Percentiles rank a stretch among this genome's conserved stretches.
phyloP scores from a whole-genome alignment of 1,284 basidiomycete species.

The Heterobasidion parviporum region DNA sequence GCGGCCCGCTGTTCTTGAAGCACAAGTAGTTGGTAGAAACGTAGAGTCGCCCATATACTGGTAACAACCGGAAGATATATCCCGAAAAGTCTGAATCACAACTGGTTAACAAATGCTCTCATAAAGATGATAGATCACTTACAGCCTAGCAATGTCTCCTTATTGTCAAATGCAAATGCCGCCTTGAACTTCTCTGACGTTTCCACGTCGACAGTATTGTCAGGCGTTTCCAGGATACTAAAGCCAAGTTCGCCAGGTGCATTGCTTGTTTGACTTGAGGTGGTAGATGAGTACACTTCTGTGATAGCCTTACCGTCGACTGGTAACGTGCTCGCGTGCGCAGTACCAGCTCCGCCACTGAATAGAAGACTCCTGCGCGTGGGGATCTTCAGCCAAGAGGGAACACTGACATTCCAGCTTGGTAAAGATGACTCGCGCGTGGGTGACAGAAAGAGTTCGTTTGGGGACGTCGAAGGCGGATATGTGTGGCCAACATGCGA shows the following conservation, averaged over 20 bases:
- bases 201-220: constrained; percentile 53
- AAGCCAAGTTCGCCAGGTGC: constrained; percentile 54
- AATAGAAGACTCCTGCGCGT: constrained; percentile 35
- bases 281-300: constrained; percentile 51
- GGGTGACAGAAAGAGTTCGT: constrained; percentile 25
- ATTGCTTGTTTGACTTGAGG: constrained; percentile 25
- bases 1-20: constrained; percentile 77
- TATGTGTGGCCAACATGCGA: constrained; percentile 52
- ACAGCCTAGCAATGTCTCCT: constrained; percentile 83
- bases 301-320: constrained; percentile 22
- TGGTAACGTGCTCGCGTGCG: constrained; percentile 10
- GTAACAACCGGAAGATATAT: constrained; percentile 79
- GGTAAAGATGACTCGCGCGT: constrained; percentile 20
- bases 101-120: background rate
- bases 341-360: constrained; percentile 13
- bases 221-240: constrained; percentile 66
- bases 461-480: constrained; percentile 56
- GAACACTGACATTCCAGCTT: constrained; percentile 45
- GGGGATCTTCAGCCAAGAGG: constrained; percentile 61
- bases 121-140: constrained; percentile 24
- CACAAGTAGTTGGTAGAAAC: constrained; percentile 85
- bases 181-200: constrained; percentile 68
- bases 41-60: constrained; percentile 80
- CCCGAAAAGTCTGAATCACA: constrained; percentile 69
- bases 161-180: constrained; percentile 80